Evolutionary conservation across 768 basidiomycete species (phyloP).

Genomic region (Podaxis mareebaensis): DNA sequence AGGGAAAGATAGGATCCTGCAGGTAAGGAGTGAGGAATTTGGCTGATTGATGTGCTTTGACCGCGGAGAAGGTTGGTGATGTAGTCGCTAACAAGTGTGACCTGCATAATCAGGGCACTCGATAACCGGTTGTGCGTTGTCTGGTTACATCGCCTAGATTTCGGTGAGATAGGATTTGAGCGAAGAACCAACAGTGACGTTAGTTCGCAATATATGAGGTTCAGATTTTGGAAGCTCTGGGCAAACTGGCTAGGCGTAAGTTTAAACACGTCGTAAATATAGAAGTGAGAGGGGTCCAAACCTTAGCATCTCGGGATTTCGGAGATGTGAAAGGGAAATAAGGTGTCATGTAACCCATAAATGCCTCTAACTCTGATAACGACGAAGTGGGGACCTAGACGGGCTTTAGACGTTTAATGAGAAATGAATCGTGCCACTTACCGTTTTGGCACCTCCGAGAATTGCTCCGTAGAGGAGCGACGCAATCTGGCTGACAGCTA

Average conservation of each 20-base stretch:
- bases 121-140: slow-evolving; percentile 20
- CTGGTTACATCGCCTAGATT: slow-evolving; percentile 22
- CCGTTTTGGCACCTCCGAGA: slow-evolving; percentile 41
- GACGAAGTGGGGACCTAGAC: slow-evolving; percentile 24
- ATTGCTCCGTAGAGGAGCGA: slow-evolving; percentile 61
- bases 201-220: slow-evolving; percentile 78
- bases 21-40: slow-evolving; percentile 53
- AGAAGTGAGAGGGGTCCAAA: slow-evolving; percentile 21
- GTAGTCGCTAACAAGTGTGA: slow-evolving; percentile 57
- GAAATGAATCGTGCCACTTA: slow-evolving; percentile 27
- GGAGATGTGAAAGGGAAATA: slow-evolving; percentile 79
- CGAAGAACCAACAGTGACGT: slow-evolving; percentile 60
- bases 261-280: slow-evolving; percentile 5
- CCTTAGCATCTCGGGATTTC: slow-evolving; percentile 60
- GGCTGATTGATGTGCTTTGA: slow-evolving; percentile 40
- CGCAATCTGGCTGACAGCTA: slow-evolving; percentile 57
- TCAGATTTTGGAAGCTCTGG: slow-evolving; percentile 67
- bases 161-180: slow-evolving; percentile 23
- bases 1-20: slow-evolving; percentile 62
- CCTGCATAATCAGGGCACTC: slow-evolving; percentile 33
- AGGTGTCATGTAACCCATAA: slow-evolving; percentile 74
- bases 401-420: not conserved
- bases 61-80: slow-evolving; percentile 60
- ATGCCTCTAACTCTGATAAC: slow-evolving; percentile 49
- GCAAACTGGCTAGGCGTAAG: slow-evolving; percentile 47